A percentile compares a stretch with the other conserved stretches of the same genome.
phyloP scores from a whole-genome alignment of 345 rosid species.

The Brassica carinata region DNA sequence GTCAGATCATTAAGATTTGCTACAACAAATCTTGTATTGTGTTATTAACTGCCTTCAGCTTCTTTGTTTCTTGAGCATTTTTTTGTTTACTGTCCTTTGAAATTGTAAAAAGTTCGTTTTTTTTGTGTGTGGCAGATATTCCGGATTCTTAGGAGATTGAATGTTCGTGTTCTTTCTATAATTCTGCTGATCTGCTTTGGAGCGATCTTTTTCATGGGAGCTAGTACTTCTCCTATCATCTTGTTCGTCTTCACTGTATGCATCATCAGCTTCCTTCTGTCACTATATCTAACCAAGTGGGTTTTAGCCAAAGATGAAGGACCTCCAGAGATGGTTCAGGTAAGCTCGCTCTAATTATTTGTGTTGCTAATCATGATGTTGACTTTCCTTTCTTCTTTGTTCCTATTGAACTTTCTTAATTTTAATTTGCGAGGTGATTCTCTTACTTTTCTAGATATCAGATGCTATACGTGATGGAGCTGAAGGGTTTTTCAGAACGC shows the following conservation, averaged over 20 bases:
- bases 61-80: neutral
- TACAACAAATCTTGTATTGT: slow-evolving; percentile 4
- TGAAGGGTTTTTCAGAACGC: slow-evolving; percentile 98
- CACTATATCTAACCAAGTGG: slow-evolving; percentile 88
- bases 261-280: slow-evolving; percentile 74
- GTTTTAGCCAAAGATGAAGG: slow-evolving; percentile 98
- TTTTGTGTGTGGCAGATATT: slow-evolving; percentile 65
- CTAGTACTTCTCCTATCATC: slow-evolving; percentile 85
- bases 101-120: too few relatives aligned
- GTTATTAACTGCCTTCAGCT: too few relatives aligned
- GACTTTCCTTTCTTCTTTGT: too few relatives aligned
- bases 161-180: slow-evolving; percentile 74
- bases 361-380: slow-evolving; percentile 15
- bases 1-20: neutral
- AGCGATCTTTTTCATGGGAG: slow-evolving; percentile 81
- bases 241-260: slow-evolving; percentile 90
- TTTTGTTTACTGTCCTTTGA: neutral
- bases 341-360: slow-evolving; percentile 35
- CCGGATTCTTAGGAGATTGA: slow-evolving; percentile 74
- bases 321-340: slow-evolving; percentile 97
- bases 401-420: too few relatives aligned
- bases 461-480: slow-evolving; percentile 99
- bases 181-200: slow-evolving; percentile 72
- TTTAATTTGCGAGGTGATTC: slow-evolving; percentile 38
- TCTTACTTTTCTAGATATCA: slow-evolving; percentile 73